Percentiles rank a stretch among this genome's conserved stretches.
phyloP scores from a whole-genome alignment of 805 yeast species.

The Candida ascalaphidarum region DNA sequence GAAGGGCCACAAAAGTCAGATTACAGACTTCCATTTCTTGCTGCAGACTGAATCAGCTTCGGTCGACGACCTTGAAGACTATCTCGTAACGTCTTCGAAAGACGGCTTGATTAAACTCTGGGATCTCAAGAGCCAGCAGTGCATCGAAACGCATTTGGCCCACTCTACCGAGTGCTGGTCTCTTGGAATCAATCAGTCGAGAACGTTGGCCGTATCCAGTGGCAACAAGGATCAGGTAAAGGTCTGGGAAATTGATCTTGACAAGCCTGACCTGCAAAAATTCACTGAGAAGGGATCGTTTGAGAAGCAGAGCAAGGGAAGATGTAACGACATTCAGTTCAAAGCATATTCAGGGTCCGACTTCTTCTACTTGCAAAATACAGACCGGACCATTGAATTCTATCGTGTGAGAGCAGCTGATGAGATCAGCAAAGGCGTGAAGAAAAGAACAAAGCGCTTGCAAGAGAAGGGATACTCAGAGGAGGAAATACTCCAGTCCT shows the following conservation, averaged over 20 bases:
- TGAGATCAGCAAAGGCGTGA: constrained; percentile 71
- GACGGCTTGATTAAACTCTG: constrained; percentile 90
- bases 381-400: constrained; percentile 73
- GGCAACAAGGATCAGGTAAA: constrained; percentile 79
- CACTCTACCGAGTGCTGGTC: constrained; percentile 94
- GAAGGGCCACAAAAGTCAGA: constrained; percentile 82
- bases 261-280: constrained; percentile 42
- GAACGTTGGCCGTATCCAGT: constrained; percentile 50
- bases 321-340: constrained; percentile 58
- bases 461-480: constrained; percentile 56
- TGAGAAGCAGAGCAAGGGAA: constrained; percentile 68
- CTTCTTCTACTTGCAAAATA: constrained; percentile 64
- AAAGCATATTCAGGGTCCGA: constrained; percentile 22
- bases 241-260: constrained; percentile 68
- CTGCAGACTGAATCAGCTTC: constrained; percentile 16
- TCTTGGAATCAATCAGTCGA: constrained; percentile 40
- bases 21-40: constrained; percentile 63
- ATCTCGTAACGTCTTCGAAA: constrained; percentile 69
- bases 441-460: constrained; percentile 71
- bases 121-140: constrained; percentile 85
- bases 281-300: constrained; percentile 49
- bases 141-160: constrained; percentile 91
- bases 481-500: constrained; percentile 44
- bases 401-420: constrained; percentile 69
- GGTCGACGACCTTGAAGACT: constrained; percentile 54